These are phyloP conservation scores for Tanozyma kutaoensis DNA, from an alignment of 805 yeast genomes.

Conservation along the genomic window DNA sequence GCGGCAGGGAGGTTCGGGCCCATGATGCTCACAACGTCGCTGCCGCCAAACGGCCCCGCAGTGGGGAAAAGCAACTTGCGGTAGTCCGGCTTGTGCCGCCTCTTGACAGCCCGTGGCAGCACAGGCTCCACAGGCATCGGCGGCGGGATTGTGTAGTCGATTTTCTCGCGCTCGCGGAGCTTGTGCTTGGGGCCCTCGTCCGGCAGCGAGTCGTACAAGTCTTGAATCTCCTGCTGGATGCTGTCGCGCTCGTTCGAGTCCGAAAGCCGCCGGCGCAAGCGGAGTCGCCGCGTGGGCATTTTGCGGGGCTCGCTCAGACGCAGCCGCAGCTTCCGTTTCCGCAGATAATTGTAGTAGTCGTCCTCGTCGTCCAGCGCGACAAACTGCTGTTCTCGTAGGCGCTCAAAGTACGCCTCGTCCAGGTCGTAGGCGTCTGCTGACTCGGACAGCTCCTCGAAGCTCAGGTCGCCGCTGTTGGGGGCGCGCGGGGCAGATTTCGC, in stretches of 20 bases:
- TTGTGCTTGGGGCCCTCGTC: conserved; percentile 25
- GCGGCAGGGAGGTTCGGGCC: conserved; percentile 51
- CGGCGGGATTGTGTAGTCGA: conserved; percentile 76
- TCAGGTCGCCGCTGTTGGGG: no score
- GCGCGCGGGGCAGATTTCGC: no score
- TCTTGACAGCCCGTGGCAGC: no score
- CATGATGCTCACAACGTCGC: conserved; percentile 77
- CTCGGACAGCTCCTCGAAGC: no score
- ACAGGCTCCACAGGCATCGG: conserved; percentile 20
- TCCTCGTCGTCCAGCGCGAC: conserved; percentile 28
- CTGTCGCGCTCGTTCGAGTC: no score
- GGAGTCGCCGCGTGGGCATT: no score
- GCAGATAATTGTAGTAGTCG: conserved; percentile 8
- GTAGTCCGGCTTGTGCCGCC: no score
- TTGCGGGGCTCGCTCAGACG: conserved; percentile 4
- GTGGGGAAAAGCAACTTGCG: conserved; percentile 65
- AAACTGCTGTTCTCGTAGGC: conserved; percentile 18
- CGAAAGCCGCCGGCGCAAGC: no score
- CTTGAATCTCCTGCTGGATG: conserved; percentile 54
- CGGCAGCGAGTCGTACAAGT: conserved; percentile 50
- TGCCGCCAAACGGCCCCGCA: conserved; percentile 96
- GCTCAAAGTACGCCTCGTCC: conserved; percentile 17
- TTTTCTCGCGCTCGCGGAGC: conserved; percentile 22
- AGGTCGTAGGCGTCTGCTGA: no score
- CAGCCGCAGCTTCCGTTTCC: conserved; percentile 12